These are phyloP conservation scores for Monosporozyma siamensis DNA, from an alignment of 805 yeast species.

Conservation along the genomic window DNA sequence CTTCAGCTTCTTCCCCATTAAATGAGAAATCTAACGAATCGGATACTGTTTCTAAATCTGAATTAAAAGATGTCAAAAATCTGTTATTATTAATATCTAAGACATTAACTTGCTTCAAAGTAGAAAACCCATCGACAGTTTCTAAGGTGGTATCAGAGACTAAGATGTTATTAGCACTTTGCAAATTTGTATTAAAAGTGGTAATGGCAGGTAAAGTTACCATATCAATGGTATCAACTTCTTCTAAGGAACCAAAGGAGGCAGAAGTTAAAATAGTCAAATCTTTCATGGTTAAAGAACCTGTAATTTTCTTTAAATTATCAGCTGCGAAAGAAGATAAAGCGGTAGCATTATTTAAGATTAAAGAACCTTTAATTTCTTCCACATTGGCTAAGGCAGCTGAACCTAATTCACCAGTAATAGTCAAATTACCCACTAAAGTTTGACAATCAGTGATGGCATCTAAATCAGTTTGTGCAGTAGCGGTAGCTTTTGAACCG, in stretches of 20 bases:
- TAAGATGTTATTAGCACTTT: slow-evolving; percentile 59
- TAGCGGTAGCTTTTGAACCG: slow-evolving; percentile 54
- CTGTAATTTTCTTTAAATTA: slow-evolving; percentile 63
- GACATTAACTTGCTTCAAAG: slow-evolving; percentile 37
- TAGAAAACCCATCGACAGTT: slow-evolving; percentile 54
- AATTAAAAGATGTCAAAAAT: slow-evolving; percentile 60
- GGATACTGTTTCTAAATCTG: slow-evolving; percentile 66
- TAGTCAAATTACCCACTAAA: slow-evolving; percentile 67
- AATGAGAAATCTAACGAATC: slow-evolving; percentile 68
- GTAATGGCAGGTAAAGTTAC: slow-evolving; percentile 80
- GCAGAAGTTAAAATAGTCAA: slow-evolving; percentile 61
- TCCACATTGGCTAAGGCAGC: slow-evolving; percentile 67
- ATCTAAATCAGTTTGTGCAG: slow-evolving; percentile 74
- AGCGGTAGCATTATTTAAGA: slow-evolving; percentile 52
- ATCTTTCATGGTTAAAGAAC: slow-evolving; percentile 49
- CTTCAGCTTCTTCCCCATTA: slow-evolving; percentile 72
- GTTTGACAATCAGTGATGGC: slow-evolving; percentile 62
- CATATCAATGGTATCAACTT: slow-evolving; percentile 74
- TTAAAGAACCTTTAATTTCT: slow-evolving; percentile 69
- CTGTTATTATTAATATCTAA: slow-evolving; percentile 89
- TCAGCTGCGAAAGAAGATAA: slow-evolving; percentile 70
- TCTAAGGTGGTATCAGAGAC: slow-evolving; percentile 68
- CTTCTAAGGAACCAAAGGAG: slow-evolving; percentile 66
- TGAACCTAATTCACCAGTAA: slow-evolving; percentile 54
- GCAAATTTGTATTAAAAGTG: slow-evolving; percentile 59